A percentile compares a stretch with the other conserved stretches of the same genome.
These are phyloP conservation scores for Fusarium sp. DNA, from an alignment of 2,329 filamentous ascomycete genomes.

Conservation along the genomic window DNA sequence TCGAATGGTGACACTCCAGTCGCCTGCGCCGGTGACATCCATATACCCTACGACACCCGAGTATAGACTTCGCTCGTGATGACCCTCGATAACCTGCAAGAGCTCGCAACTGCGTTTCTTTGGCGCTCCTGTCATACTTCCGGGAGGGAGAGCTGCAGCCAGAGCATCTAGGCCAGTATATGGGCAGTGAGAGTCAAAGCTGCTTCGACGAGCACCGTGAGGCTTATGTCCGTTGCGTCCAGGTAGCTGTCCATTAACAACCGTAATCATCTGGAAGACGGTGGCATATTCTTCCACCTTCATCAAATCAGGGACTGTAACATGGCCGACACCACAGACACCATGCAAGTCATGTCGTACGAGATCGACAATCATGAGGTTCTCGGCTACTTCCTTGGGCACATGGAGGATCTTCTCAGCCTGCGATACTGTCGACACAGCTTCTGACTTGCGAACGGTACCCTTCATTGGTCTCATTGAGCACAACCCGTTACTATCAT, in stretches of 20 bases:
- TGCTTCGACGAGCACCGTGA: conserved; percentile 12
- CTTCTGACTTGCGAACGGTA: conserved; percentile 82
- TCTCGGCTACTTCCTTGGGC: conserved; percentile 93
- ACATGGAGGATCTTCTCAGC: conserved; percentile 79
- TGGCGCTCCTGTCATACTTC: conserved; percentile 96
- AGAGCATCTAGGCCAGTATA: conserved; percentile 80
- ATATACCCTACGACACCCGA: conserved; percentile 91
- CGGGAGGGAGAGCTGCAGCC: conserved; percentile 81
- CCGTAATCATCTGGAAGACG: conserved; percentile 91
- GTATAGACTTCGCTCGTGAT: conserved; percentile 78
- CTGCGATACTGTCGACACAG: conserved; percentile 73
- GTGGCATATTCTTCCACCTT: conserved; percentile 90
- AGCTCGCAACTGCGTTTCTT: conserved; percentile 94
- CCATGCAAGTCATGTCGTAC: conserved; percentile 93
- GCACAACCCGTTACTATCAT: conserved; percentile 64
- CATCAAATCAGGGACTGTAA: conserved; percentile 81
- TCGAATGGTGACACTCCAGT: conserved; percentile 92
- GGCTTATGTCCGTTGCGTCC: conserved; percentile 26
- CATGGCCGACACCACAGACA: conserved; percentile 80
- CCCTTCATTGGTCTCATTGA: conserved; percentile 96
- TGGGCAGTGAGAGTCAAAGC: conserved; percentile 13
- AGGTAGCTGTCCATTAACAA: conserved; percentile 77
- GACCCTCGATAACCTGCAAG: conserved; percentile 73
- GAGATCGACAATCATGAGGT: conserved; percentile 97
- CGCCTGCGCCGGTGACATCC: conserved; percentile 84